Percentiles rank a stretch among this genome's conserved stretches.
phyloP scores from a whole-genome alignment of 1,139 yeast genomes.

The Taphrina wiesneri region DNA sequence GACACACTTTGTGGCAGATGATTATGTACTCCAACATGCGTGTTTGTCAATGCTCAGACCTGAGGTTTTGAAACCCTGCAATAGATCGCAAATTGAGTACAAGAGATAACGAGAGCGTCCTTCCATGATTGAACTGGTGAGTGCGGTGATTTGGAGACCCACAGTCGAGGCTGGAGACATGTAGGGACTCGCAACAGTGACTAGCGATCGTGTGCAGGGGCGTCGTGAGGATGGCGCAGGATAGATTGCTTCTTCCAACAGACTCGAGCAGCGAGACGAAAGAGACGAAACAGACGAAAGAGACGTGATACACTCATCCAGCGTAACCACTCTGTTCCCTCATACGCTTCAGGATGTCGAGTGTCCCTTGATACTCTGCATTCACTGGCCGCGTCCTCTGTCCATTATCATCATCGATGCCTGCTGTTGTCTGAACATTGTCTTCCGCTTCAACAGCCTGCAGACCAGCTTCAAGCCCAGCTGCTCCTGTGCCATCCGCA shows the following conservation, averaged over 20 bases:
- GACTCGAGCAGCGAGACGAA: neutral
- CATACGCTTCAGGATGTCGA: constrained; percentile 13
- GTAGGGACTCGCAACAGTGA: too few relatives aligned
- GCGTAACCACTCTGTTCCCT: constrained; percentile 19
- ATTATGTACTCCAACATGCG: neutral
- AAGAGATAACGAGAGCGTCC: too few relatives aligned
- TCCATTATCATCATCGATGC: neutral
- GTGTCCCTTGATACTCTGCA: constrained; percentile 20
- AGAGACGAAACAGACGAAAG: neutral
- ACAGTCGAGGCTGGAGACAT: neutral
- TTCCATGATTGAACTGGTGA: too few relatives aligned
- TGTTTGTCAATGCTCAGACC: too few relatives aligned
- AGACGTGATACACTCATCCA: neutral
- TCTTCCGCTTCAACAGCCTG: neutral
- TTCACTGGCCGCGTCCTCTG: constrained; percentile 4
- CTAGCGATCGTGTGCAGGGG: too few relatives aligned
- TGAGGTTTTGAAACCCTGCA: too few relatives aligned
- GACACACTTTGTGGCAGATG: neutral
- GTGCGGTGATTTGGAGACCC: too few relatives aligned
- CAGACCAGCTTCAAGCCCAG: constrained; percentile 2
- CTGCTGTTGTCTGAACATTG: neutral
- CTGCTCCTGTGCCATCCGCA: constrained; percentile 14
- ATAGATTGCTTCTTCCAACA: neutral
- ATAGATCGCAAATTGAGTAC: too few relatives aligned
- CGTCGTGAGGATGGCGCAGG: too few relatives aligned